Conservation (phyloP, 352 stramenopile species). For the Pythium guiyangense region DNA sequence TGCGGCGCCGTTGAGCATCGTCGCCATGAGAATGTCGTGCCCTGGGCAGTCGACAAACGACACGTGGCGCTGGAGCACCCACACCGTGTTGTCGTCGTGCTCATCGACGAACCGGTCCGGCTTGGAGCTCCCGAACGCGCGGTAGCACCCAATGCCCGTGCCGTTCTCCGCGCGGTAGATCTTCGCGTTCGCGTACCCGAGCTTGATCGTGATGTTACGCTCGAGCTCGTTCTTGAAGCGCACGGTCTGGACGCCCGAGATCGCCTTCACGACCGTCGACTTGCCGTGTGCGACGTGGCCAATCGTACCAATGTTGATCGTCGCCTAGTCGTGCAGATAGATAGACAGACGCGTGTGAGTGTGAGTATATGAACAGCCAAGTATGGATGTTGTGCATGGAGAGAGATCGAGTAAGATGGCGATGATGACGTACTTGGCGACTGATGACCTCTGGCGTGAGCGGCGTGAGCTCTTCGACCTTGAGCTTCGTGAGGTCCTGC, state of each 20-base stretch:
- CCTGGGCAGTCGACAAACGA: constrained; percentile 99
- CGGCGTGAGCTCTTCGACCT: constrained; percentile 95
- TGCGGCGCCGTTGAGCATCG: constrained; percentile 99
- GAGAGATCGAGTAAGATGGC: background rate
- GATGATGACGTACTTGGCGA: constrained; percentile 39
- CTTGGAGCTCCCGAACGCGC: constrained; percentile 86
- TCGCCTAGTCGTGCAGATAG: constrained; percentile 71
- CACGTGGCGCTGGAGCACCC: constrained; percentile 95
- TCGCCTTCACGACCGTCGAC: constrained; percentile 99
- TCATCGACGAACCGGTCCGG: constrained; percentile 85
- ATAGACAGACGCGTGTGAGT: too few species aligned
- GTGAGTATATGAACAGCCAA: background rate
- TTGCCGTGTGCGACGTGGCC: constrained; percentile 99
- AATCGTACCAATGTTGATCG: constrained; percentile 99
- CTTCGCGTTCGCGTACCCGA: constrained; percentile 99
- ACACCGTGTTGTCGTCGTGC: constrained; percentile 86
- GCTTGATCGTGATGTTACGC: constrained; percentile 99
- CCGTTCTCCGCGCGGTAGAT: constrained; percentile 94
- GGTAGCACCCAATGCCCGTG: constrained; percentile 83
- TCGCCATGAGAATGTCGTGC: constrained; percentile 99
- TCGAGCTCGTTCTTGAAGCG: constrained; percentile 99
- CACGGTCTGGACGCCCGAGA: constrained; percentile 98
- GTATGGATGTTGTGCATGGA: background rate
- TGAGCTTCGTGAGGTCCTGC: constrained; percentile 95
- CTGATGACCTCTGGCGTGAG: constrained; percentile 98